phyloP scores from a whole-genome alignment of 2,329 filamentous ascomycete species.

The Plectosphaerella cucumerina region DNA sequence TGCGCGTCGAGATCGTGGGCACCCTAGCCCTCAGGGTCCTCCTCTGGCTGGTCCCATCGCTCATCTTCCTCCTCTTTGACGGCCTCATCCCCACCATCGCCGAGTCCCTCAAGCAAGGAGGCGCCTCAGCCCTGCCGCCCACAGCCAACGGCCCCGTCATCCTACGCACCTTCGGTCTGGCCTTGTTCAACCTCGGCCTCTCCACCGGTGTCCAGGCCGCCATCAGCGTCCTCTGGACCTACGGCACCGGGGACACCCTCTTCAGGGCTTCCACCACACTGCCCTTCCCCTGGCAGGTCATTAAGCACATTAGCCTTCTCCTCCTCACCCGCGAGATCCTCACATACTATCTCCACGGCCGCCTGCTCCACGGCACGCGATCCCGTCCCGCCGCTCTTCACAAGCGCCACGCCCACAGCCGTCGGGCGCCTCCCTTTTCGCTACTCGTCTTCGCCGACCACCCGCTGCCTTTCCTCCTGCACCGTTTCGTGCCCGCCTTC shows the following conservation, averaged over 20 bases:
- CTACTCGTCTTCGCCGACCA: constrained; percentile 65
- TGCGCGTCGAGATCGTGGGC: constrained; percentile 71
- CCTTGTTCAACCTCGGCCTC: constrained; percentile 40
- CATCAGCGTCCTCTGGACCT: constrained; percentile 31
- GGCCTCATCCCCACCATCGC: constrained; percentile 64
- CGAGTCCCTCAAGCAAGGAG: constrained; percentile 65
- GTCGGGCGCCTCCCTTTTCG: constrained; percentile 53
- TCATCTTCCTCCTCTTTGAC: constrained; percentile 72
- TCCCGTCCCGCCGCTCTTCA: constrained; percentile 36
- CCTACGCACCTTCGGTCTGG: constrained; percentile 32
- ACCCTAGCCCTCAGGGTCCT: constrained; percentile 62
- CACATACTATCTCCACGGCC: constrained; percentile 71
- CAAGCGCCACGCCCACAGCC: constrained; percentile 44
- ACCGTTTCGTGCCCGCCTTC: constrained; percentile 61
- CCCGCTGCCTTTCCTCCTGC: constrained; percentile 58
- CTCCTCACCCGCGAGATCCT: constrained; percentile 50
- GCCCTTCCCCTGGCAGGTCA: constrained; percentile 49
- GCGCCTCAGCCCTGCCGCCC: constrained; percentile 42
- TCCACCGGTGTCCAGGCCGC: constrained; percentile 38
- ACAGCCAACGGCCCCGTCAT: constrained; percentile 29
- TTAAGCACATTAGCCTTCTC: constrained; percentile 42
- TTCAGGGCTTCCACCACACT: constrained; percentile 45
- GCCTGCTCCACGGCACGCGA: constrained; percentile 55
- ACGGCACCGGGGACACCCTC: constrained; percentile 30
- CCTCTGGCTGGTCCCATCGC: constrained; percentile 70